These are phyloP conservation scores for Raddia guianensis DNA, from an alignment of 176 grass and related monocot species.

Conservation along the genomic window DNA sequence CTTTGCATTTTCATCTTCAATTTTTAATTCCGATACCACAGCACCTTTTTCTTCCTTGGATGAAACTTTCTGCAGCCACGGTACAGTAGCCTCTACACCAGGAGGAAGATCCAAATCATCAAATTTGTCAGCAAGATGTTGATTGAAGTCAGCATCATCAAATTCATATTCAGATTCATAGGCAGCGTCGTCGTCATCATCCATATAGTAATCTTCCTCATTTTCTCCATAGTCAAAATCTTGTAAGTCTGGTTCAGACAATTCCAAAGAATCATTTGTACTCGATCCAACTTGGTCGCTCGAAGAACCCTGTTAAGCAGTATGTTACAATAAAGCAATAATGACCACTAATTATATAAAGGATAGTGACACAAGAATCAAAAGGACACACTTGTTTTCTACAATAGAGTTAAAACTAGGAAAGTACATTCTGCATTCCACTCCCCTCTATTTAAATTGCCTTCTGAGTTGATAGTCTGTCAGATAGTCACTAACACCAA, in stretches of 20 bases:
- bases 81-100: conserved; percentile 79
- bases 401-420: neutral
- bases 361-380: neutral
- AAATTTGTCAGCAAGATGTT: conserved; percentile 75
- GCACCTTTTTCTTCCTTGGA: conserved; percentile 10
- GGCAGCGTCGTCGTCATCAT: conserved; percentile 45
- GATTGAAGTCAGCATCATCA: conserved; percentile 52
- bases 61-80: conserved; percentile 53
- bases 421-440: neutral
- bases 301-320: conserved; percentile 49
- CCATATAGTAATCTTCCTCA: conserved; percentile 62
- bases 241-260: conserved; percentile 32
- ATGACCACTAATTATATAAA: neutral
- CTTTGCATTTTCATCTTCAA: conserved; percentile 57
- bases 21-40: conserved; percentile 30
- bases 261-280: conserved; percentile 35
- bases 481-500: neutral
- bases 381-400: neutral
- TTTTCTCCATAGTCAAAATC: conserved; percentile 29
- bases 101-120: conserved; percentile 78
- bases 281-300: conserved; percentile 47
- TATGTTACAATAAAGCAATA: conserved; percentile 17
- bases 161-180: conserved; percentile 58
- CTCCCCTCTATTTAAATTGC: neutral
- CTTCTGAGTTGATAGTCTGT: neutral